Conservation (phyloP, 371 early-diverging fungal genomes). For the Funneliformis caledonium region DNA sequence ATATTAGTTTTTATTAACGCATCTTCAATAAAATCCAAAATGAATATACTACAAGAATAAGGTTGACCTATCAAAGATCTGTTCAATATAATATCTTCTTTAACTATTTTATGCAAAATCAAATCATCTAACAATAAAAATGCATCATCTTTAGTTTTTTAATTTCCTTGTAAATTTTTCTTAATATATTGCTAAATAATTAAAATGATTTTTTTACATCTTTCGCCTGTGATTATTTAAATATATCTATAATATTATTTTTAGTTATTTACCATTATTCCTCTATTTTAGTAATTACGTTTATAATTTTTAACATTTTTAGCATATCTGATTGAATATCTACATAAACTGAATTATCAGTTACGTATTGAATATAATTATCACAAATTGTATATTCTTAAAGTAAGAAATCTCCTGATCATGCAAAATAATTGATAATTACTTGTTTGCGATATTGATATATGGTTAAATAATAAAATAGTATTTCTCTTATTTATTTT, state of each 20-base stretch:
- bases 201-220: neutral
- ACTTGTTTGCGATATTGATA: too few relatives aligned
- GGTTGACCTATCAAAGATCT: conserved; percentile 1
- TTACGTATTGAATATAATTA: too few relatives aligned
- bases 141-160: neutral
- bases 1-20: neutral
- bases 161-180: conserved; percentile 11
- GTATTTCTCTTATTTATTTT: too few relatives aligned
- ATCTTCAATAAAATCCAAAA: neutral
- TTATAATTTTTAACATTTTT: too few relatives aligned
- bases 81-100: conserved; percentile 6
- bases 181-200: neutral
- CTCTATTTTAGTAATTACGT: too few relatives aligned
- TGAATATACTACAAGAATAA: neutral
- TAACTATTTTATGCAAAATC: neutral
- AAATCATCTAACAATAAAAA: neutral
- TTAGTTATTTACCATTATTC: too few relatives aligned
- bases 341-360: too few relatives aligned
- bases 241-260: neutral
- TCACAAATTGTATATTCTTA: too few relatives aligned
- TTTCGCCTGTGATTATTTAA: neutral
- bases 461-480: too few relatives aligned
- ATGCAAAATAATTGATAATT: too few relatives aligned
- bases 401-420: too few relatives aligned
- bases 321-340: too few relatives aligned